These are phyloP conservation scores for Fagus sylvatica DNA, from an alignment of 306 rosid genomes.

Conservation along the genomic window DNA sequence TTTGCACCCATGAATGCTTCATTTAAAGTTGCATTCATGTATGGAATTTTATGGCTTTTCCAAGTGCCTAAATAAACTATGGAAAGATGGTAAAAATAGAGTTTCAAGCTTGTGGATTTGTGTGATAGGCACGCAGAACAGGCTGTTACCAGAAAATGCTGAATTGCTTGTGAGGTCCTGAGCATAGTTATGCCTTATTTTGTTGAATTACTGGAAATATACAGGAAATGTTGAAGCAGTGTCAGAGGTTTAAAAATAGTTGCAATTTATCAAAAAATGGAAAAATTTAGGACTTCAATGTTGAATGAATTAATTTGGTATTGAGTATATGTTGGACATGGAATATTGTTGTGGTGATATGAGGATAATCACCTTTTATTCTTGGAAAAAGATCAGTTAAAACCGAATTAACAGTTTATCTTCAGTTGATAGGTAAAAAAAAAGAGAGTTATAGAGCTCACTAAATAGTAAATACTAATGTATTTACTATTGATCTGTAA, in stretches of 20 bases:
- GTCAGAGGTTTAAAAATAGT: background rate
- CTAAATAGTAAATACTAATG: background rate
- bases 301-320: background rate
- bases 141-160: background rate
- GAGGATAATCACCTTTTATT: background rate
- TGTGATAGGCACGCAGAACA: background rate
- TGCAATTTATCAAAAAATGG: background rate
- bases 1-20: slow-evolving; percentile 3
- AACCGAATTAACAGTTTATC: background rate
- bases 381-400: background rate
- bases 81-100: background rate
- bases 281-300: background rate
- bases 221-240: background rate
- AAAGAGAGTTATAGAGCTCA: background rate
- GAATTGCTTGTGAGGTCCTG: slow-evolving; percentile 1
- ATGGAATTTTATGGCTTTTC: background rate
- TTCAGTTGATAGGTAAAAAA: background rate
- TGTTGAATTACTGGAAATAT: background rate
- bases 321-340: background rate
- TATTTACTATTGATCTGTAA: background rate
- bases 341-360: background rate
- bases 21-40: background rate
- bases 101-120: background rate
- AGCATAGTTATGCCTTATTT: background rate
- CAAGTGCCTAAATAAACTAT: background rate